Evolutionary conservation across 768 basidiomycete genomes (phyloP).

Genomic region (Xerocomus potaroensis): DNA sequence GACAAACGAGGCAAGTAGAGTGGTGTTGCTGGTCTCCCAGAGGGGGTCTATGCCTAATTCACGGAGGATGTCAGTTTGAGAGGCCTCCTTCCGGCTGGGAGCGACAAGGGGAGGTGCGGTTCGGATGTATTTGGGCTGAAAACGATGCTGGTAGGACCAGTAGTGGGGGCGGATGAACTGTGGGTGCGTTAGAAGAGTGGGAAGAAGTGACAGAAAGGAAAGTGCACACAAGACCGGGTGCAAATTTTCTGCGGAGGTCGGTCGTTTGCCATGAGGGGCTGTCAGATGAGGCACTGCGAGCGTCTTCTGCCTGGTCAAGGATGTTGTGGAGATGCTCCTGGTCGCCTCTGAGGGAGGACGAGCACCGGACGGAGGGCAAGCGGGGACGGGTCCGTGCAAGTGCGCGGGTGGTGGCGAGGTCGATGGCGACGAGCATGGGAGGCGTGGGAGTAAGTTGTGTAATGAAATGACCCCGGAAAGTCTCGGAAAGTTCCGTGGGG

Average conservation of each 20-base stretch:
- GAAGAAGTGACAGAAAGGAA: too few species aligned
- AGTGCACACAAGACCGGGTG: conserved; percentile 18
- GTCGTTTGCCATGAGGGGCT: conserved; percentile 18
- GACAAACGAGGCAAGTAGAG: conserved; percentile 54
- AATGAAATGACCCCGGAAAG: conserved; percentile 21
- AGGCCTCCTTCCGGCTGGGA: conserved; percentile 52
- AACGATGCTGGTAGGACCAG: conserved; percentile 38
- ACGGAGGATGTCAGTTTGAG: conserved; percentile 61
- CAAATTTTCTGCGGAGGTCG: conserved; percentile 27
- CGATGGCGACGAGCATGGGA: conserved; percentile 14
- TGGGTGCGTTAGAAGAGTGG: neutral
- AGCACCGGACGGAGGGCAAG: neutral
- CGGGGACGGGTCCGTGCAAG: conserved; percentile 4
- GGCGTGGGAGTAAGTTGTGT: conserved; percentile 7
- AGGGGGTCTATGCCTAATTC: conserved; percentile 73
- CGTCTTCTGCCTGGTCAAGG: conserved; percentile 21
- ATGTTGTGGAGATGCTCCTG: conserved; percentile 22
- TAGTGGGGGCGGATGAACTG: conserved; percentile 49
- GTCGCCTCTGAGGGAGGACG: conserved; percentile 23
- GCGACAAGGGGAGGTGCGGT: conserved; percentile 44
- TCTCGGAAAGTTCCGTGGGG: conserved; percentile 7
- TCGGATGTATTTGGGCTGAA: conserved; percentile 16
- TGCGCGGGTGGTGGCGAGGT: conserved; percentile 12
- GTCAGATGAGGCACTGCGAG: conserved; percentile 14
- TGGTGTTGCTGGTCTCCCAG: conserved; percentile 57